Base-by-base conservation (phyloP, 2,329 filamentous ascomycete species). In the Arachnopeziza araneosa region DNA sequence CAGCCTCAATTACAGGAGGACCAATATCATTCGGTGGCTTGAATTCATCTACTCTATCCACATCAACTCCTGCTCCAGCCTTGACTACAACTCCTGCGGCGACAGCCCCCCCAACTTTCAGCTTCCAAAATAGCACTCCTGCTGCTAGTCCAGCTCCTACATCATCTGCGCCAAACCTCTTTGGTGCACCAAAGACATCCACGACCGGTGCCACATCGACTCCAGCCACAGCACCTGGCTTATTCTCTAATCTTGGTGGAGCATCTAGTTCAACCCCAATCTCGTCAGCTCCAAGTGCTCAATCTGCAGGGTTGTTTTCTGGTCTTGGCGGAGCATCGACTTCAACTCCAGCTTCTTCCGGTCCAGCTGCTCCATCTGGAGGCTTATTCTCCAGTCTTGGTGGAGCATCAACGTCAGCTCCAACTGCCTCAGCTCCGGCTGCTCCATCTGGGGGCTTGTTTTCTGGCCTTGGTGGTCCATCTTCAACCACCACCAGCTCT, bases 371-470 rank as follows among this genome's bases (percentile, higher is more conserved):
- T 51, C 24, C 44, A 59, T 17, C 51, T 26, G 69, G 67, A 32
- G 69, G 67, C 57, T 66, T 75, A 24, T 76, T 77, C 61, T 70
- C 73, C 53, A 51, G 32, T 36, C 32, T 54, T 26, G 51, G 59
- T 32, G 36, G 22, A 12, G 21, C 57, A 1, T 51, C 59, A 6
- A 30, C 19, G 14, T 10, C 55, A 19, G 55, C 63, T 19, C 51
- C 67, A 32, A 59, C 67, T 6, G 62, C 71, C 12, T 57, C 55
- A 21, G 48, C 24, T 50, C 24, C 52, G 9, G 22, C 52, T 50
- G 9, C 36, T 51, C 24, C 44, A 59, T 17, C 51, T 30, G 69
- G 67, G 30, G 69, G 67, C 57, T 66, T 75, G 23, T 76, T 77
- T 62, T 70, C 73, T 55, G 49, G 32, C 32, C 24, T 54, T n/a